These are phyloP conservation scores for Fusarium sp. DNA, from an alignment of 2,329 filamentous ascomycete species.

Conservation along the genomic window DNA sequence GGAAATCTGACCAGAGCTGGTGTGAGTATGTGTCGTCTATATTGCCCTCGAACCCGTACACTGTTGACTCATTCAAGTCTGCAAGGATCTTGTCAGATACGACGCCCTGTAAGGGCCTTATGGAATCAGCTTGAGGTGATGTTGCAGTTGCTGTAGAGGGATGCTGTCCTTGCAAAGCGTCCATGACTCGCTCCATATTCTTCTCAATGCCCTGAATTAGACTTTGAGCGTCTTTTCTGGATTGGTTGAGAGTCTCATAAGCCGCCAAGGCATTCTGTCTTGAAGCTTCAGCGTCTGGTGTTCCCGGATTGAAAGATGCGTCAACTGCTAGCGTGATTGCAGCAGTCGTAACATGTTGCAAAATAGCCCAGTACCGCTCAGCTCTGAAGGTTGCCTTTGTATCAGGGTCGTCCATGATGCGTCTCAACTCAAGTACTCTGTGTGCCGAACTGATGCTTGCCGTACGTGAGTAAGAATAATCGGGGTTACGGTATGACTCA, in stretches of 20 bases:
- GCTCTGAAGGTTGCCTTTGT: background rate
- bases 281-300: background rate
- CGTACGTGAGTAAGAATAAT: conserved; percentile 8
- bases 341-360: conserved; percentile 10
- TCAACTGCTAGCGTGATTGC: conserved; percentile 1
- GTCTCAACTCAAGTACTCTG: conserved; percentile 8
- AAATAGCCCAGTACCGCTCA: background rate
- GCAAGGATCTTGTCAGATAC: background rate
- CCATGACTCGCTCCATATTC: background rate
- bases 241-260: background rate
- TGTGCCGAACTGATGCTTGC: conserved; percentile 1
- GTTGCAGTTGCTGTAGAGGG: too few species aligned
- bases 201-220: background rate
- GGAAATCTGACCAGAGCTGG: conserved; percentile 14
- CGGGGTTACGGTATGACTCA: background rate
- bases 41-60: background rate
- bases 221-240: background rate
- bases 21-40: background rate
- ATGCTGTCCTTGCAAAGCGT: background rate
- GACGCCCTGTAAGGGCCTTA: background rate
- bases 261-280: background rate
- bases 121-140: background rate
- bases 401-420: background rate
- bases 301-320: background rate
- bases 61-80: background rate